These are phyloP conservation scores for Larix sibirica DNA, from an alignment of 83 land plant species.

Conservation along the genomic window DNA sequence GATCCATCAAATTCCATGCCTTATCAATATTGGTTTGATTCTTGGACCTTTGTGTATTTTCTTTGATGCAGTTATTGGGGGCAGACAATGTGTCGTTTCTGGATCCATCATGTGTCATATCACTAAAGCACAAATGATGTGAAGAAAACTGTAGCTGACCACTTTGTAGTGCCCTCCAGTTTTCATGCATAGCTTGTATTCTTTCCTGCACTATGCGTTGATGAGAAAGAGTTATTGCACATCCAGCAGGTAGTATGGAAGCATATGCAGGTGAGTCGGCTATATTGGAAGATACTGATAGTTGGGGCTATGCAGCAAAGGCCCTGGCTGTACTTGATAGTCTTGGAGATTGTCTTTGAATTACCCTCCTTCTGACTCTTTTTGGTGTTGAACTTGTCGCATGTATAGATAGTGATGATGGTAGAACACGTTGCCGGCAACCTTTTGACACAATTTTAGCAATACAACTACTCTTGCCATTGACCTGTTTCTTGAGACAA, in stretches of 20 bases:
- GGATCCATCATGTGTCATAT: not conserved
- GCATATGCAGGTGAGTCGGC: not conserved
- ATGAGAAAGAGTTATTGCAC: constrained; percentile 38
- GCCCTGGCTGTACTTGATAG: no score
- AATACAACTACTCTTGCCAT: no score
- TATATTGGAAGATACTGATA: no score
- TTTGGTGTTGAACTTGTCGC: no score
- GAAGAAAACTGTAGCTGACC: constrained; percentile 36
- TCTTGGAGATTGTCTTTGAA: no score
- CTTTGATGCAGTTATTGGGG: not conserved
- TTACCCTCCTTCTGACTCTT: no score
- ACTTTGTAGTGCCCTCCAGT: constrained; percentile 50
- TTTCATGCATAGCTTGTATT: constrained; percentile 52
- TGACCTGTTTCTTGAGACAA: no score
- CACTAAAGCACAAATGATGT: constrained; percentile 10
- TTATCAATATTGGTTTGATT: constrained; percentile 26
- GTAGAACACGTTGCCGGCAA: no score
- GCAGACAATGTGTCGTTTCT: not conserved
- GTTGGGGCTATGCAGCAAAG: no score
- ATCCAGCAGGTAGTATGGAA: constrained; percentile 8
- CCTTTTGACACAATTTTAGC: no score
- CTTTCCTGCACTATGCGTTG: constrained; percentile 38
- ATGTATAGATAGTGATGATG: no score
- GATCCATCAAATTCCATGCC: constrained; percentile 60
- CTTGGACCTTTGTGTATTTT: not conserved